phyloP scores from a whole-genome alignment of 2,329 filamentous ascomycete genomes.

The Bipolaris zeicola region DNA sequence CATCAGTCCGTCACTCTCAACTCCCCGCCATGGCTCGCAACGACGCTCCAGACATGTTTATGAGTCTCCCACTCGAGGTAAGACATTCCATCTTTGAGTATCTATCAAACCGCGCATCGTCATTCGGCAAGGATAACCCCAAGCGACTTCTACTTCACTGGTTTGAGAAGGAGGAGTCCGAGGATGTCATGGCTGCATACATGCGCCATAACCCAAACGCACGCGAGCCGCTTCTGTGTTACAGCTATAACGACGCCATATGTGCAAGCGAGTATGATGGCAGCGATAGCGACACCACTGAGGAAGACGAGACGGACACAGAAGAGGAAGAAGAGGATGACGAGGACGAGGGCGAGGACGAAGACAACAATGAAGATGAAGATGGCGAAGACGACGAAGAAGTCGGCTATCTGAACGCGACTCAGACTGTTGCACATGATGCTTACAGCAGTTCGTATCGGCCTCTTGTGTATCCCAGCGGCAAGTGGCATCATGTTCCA shows the following conservation, averaged over 20 bases:
- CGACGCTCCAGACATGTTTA: constrained; percentile 17
- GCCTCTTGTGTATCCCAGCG: constrained; percentile 20
- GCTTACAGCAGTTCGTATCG: constrained; percentile 8
- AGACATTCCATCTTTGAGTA: constrained; percentile 39
- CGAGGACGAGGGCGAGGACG: constrained; percentile 11
- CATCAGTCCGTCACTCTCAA: background rate
- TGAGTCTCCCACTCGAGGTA: constrained; percentile 40
- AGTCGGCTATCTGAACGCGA: background rate
- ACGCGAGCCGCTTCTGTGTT: constrained; percentile 11
- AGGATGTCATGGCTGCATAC: constrained; percentile 20
- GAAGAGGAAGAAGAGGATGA: constrained; percentile 8
- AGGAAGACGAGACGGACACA: constrained; percentile 11
- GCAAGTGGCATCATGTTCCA: constrained; percentile 44
- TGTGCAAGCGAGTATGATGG: constrained; percentile 3
- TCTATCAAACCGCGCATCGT: constrained; percentile 17
- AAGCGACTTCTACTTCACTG: constrained; percentile 39
- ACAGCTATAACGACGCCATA: constrained; percentile 10
- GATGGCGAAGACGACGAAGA: background rate
- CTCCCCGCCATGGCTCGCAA: constrained; percentile 10
- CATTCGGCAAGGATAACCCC: constrained; percentile 22
- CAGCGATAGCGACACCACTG: constrained; percentile 1
- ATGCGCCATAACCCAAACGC: constrained; percentile 17
- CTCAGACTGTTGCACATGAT: constrained; percentile 2
- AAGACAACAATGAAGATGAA: background rate
- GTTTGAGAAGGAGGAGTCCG: constrained; percentile 45